Evolutionary conservation across 2,329 filamentous ascomycete species (phyloP).

Genomic region (Phyllachora maydis): DNA sequence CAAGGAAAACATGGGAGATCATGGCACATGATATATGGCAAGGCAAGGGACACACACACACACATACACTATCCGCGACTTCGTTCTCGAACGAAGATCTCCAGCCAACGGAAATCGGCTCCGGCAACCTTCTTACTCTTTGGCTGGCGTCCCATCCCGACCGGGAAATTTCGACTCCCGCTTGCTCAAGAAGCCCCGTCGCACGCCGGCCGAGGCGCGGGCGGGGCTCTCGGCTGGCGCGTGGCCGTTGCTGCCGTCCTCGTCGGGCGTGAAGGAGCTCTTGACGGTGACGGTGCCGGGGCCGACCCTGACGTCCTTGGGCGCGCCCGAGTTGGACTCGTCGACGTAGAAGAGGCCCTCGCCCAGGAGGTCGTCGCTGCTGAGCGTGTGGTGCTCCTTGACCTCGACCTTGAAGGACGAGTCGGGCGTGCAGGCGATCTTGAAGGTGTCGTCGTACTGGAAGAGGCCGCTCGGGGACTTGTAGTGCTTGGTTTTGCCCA

Average conservation of each 20-base stretch:
- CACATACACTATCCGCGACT: too few relatives aligned
- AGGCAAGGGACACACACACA: too few relatives aligned
- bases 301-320: conserved; percentile 59
- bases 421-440: conserved; percentile 57
- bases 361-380: conserved; percentile 64
- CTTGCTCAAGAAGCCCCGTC: conserved; percentile 35
- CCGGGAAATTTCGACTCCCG: conserved; percentile 17
- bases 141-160: conserved; percentile 22
- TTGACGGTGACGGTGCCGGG: conserved; percentile 50
- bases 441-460: conserved; percentile 62
- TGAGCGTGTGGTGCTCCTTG: conserved; percentile 70
- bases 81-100: too few relatives aligned
- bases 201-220: conserved; percentile 22
- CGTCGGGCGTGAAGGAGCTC: conserved; percentile 45
- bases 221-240: conserved; percentile 13
- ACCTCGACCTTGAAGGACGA: conserved; percentile 72
- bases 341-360: conserved; percentile 85
- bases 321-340: conserved; percentile 44
- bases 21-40: too few relatives aligned
- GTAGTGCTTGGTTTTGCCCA: conserved; percentile 85
- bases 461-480: conserved; percentile 49
- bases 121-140: too few relatives aligned
- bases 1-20: too few relatives aligned
- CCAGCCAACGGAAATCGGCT: too few relatives aligned
- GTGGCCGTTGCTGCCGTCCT: conserved; percentile 15